A percentile compares a stretch with the other conserved stretches of the same genome.
Conservation (phyloP, 2,329 filamentous ascomycete genomes). For the Fusarium nygamai region DNA sequence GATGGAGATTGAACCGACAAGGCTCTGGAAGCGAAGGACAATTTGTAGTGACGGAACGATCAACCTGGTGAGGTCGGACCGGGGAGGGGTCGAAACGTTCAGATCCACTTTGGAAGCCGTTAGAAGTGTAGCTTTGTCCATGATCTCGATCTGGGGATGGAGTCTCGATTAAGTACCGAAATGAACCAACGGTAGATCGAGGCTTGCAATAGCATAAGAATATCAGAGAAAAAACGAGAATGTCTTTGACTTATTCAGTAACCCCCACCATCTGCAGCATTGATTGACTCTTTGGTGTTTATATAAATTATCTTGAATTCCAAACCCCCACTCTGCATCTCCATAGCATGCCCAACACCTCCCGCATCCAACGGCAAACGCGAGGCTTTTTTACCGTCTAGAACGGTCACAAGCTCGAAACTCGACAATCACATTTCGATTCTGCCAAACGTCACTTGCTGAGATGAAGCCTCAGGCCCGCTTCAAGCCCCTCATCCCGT, state of each 20-base stretch:
- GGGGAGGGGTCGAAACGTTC: constrained; percentile 42
- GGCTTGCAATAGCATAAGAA: background rate
- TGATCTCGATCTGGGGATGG: constrained; percentile 32
- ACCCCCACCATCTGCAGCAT: background rate
- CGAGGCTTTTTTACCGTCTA: constrained; percentile 7
- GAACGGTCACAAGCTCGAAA: constrained; percentile 9
- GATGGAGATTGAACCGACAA: constrained; percentile 46
- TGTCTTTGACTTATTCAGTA: background rate
- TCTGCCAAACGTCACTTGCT: constrained; percentile 30
- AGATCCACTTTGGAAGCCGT: constrained; percentile 52
- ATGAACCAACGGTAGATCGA: background rate
- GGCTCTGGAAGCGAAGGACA: constrained; percentile 49
- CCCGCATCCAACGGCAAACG: constrained; percentile 20
- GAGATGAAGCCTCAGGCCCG: constrained; percentile 16
- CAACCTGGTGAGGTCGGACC: constrained; percentile 46
- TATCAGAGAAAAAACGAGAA: constrained; percentile 1
- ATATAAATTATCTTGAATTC: constrained; percentile 18
- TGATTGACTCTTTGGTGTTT: constrained; percentile 28
- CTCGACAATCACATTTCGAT: constrained; percentile 27
- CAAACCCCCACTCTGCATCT: constrained; percentile 16
- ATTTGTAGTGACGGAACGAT: constrained; percentile 49
- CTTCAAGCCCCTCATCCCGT: constrained; percentile 14
- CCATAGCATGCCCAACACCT: background rate
- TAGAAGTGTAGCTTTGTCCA: constrained; percentile 53
- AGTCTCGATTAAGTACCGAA: constrained; percentile 13